Conservation (phyloP, 1,139 yeast genomes). For the Hansenula sp. region DNA sequence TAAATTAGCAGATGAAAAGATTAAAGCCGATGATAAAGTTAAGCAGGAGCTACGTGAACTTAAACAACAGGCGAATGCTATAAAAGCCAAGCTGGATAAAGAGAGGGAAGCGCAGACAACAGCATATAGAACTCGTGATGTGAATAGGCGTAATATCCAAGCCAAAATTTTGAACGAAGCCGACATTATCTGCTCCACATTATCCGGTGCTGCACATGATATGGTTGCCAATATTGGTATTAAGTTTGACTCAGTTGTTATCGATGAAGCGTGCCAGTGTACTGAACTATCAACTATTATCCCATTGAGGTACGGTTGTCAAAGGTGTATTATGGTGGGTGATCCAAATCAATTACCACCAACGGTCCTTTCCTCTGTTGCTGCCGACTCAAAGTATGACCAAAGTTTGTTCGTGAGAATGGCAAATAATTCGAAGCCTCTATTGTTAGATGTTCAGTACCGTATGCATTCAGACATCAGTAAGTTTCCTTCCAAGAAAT, state of each 20-base stretch:
- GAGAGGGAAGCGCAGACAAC: slow-evolving; percentile 71
- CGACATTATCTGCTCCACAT: slow-evolving; percentile 85
- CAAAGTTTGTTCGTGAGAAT: slow-evolving; percentile 93
- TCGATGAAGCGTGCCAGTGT: slow-evolving; percentile 98
- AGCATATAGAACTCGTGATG: slow-evolving; percentile 70
- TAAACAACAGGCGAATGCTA: slow-evolving; percentile 56
- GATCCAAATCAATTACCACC: slow-evolving; percentile 99
- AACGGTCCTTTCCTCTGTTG: slow-evolving; percentile 90
- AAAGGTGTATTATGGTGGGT: slow-evolving; percentile 94
- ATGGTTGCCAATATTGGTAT: slow-evolving; percentile 71
- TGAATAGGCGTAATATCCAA: slow-evolving; percentile 73
- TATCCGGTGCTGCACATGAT: slow-evolving; percentile 94
- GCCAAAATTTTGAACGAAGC: slow-evolving; percentile 71
- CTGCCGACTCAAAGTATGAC: slow-evolving; percentile 76
- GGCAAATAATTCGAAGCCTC: slow-evolving; percentile 63
- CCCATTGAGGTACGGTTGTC: slow-evolving; percentile 91
- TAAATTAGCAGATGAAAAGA: slow-evolving; percentile 26
- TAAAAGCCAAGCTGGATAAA: slow-evolving; percentile 73
- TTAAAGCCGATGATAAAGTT: slow-evolving; percentile 12
- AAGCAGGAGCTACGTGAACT: slow-evolving; percentile 38
- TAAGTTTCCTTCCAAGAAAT: slow-evolving; percentile 77
- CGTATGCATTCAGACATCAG: slow-evolving; percentile 98
- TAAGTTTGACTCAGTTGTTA: slow-evolving; percentile 86
- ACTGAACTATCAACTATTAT: slow-evolving; percentile 90
- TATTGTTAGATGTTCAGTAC: slow-evolving; percentile 88